phyloP scores from a whole-genome alignment of 306 rosid species.

The Trifolium repens region DNA sequence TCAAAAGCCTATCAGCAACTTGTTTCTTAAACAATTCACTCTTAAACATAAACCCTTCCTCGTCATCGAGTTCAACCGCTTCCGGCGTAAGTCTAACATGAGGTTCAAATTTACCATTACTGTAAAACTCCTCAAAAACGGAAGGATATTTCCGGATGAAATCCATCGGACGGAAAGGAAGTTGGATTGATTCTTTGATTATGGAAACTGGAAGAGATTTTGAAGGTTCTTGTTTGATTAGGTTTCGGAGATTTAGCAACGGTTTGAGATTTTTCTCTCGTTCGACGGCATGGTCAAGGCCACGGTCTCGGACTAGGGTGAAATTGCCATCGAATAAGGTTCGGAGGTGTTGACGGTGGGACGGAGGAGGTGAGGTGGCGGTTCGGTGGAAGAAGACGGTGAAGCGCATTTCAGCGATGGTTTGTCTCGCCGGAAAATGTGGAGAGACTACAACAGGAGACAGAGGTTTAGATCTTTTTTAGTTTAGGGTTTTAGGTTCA shows the following conservation, averaged over 20 bases:
- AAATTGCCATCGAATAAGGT: constrained; percentile 50
- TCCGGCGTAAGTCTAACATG: constrained; percentile 59
- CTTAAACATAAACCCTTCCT: constrained; percentile 54
- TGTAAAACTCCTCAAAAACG: constrained; percentile 63
- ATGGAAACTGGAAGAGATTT: constrained; percentile 74
- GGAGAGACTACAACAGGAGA: neutral
- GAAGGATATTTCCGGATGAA: constrained; percentile 75
- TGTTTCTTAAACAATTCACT: constrained; percentile 56
- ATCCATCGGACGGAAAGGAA: constrained; percentile 72
- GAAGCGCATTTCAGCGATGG: constrained; percentile 16
- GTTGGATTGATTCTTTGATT: constrained; percentile 51
- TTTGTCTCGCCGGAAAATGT: neutral
- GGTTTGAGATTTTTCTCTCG: constrained; percentile 70
- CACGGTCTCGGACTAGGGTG: constrained; percentile 79
- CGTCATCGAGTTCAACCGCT: constrained; percentile 57
- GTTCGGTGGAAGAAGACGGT: constrained; percentile 38
- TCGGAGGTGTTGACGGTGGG: constrained; percentile 40
- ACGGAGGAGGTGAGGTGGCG: constrained; percentile 9
- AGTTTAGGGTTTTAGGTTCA: constrained; percentile 6
- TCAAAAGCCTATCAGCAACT: constrained; percentile 67
- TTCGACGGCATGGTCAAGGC: constrained; percentile 91
- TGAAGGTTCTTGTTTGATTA: constrained; percentile 71
- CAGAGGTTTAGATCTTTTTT: neutral
- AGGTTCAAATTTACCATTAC: constrained; percentile 52
- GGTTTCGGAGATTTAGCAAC: constrained; percentile 55